Percentiles rank a stretch among this genome's conserved stretches.
Conservation (phyloP, 139 green algal genomes). For the Closterium sp. region DNA sequence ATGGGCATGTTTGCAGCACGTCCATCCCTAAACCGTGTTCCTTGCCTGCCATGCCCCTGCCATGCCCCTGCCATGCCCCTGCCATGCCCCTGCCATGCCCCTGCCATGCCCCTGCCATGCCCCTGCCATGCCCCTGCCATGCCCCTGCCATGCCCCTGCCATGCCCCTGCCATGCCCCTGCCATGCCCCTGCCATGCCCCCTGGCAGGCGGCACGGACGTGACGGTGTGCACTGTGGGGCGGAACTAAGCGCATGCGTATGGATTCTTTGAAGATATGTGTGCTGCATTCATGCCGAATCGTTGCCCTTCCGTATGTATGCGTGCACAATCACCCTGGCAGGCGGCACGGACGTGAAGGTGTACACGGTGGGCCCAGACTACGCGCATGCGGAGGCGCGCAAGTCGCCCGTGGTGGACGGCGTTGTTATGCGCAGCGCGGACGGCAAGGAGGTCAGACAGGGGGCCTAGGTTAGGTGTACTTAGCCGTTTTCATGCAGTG, state of each 20-base stretch:
- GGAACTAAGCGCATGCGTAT: conserved; percentile 67
- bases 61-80: too few species aligned
- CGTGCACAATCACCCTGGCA: conserved; percentile 52
- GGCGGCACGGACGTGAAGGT: conserved; percentile 98
- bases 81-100: too few species aligned
- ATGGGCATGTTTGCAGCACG: too few species aligned
- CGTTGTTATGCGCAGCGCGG: conserved; percentile 73
- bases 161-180: too few species aligned
- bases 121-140: too few species aligned
- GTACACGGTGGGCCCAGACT: conserved; percentile 86
- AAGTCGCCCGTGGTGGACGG: conserved; percentile 97
- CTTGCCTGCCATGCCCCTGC: too few species aligned
- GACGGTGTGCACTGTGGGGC: conserved; percentile 90
- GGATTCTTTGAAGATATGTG: neutral
- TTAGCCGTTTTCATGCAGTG: neutral
- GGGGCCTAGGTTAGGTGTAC: neutral
- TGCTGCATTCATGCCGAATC: neutral
- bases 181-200: too few species aligned
- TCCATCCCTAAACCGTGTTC: too few species aligned
- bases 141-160: too few species aligned
- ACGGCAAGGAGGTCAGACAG: conserved; percentile 80
- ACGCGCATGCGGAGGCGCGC: conserved; percentile 96
- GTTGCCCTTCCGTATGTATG: neutral
- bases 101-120: too few species aligned
- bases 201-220: conserved; percentile 94